Percentiles rank a stretch among this genome's conserved stretches.
phyloP scores from a whole-genome alignment of 2,329 filamentous ascomycete genomes.

The Arachnopeziza araneosa region DNA sequence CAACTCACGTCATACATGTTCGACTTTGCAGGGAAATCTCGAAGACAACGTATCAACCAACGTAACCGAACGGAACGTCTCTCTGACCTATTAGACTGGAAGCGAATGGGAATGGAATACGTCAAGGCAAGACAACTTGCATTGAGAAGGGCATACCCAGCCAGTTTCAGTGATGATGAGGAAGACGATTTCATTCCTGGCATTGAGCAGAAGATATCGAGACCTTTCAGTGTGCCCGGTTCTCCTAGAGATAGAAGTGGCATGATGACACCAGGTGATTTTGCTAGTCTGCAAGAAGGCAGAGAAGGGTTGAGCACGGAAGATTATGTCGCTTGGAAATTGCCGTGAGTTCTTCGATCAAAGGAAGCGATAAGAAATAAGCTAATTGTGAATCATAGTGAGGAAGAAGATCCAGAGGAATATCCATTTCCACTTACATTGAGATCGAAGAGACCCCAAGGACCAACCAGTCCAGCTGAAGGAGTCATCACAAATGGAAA shows the following conservation, averaged over 20 bases:
- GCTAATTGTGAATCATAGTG: conserved; percentile 45
- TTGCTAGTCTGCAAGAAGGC: conserved; percentile 91
- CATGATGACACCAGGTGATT: conserved; percentile 99
- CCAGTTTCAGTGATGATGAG: conserved; percentile 72
- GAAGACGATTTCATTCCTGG: conserved; percentile 89
- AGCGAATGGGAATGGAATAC: conserved; percentile 99
- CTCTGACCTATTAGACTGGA: conserved; percentile 96
- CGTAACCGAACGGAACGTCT: conserved; percentile 92
- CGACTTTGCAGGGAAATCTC: conserved; percentile 88
- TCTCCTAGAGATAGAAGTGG: conserved; percentile 85
- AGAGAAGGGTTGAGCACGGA: conserved; percentile 90
- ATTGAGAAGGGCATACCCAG: conserved; percentile 83
- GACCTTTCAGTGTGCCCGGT: conserved; percentile 89
- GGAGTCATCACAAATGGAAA: conserved; percentile 24
- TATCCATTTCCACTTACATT: conserved; percentile 67
- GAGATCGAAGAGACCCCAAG: conserved; percentile 36
- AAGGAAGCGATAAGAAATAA: neutral
- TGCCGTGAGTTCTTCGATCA: conserved; percentile 78
- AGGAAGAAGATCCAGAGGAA: conserved; percentile 86
- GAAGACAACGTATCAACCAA: conserved; percentile 96
- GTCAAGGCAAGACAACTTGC: conserved; percentile 95
- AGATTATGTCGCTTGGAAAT: conserved; percentile 96
- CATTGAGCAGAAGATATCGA: conserved; percentile 89
- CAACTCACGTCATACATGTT: conserved; percentile 90
- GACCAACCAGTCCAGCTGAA: conserved; percentile 27